A percentile compares a stretch with the other conserved stretches of the same genome.
Conservation (phyloP, 768 basidiomycete species). For the Termitomyces sp. region DNA sequence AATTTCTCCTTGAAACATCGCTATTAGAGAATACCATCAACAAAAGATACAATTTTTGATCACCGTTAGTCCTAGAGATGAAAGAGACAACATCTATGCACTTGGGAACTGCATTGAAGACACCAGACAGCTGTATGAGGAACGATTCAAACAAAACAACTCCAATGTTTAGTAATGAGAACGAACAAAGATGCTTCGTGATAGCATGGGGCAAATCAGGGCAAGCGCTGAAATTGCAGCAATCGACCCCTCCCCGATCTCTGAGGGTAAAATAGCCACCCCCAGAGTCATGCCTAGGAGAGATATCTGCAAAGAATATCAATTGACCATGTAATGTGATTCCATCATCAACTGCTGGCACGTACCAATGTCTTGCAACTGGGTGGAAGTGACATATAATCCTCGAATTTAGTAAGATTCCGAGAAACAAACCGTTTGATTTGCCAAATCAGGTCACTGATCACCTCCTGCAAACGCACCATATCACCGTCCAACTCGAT, state of each 20-base stretch:
- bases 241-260: background rate
- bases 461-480: constrained; percentile 4
- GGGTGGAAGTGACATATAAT: background rate
- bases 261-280: background rate
- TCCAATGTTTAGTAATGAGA: background rate
- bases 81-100: background rate
- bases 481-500: constrained; percentile 3
- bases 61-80: constrained; percentile 2
- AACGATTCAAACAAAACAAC: background rate
- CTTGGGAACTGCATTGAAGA: background rate
- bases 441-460: constrained; percentile 6
- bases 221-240: background rate
- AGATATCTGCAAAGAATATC: background rate
- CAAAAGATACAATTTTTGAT: background rate
- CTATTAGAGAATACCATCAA: background rate
- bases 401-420: too few species aligned
- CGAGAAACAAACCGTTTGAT: constrained; percentile 5
- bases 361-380: constrained; percentile 6
- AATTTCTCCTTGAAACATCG: background rate
- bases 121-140: constrained; percentile 1
- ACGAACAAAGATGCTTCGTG: background rate
- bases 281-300: background rate
- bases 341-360: background rate
- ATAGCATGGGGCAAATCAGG: background rate
- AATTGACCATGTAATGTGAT: background rate